phyloP scores from a whole-genome alignment of 352 stramenopile species.

The Globisporangium echinulatum region DNA sequence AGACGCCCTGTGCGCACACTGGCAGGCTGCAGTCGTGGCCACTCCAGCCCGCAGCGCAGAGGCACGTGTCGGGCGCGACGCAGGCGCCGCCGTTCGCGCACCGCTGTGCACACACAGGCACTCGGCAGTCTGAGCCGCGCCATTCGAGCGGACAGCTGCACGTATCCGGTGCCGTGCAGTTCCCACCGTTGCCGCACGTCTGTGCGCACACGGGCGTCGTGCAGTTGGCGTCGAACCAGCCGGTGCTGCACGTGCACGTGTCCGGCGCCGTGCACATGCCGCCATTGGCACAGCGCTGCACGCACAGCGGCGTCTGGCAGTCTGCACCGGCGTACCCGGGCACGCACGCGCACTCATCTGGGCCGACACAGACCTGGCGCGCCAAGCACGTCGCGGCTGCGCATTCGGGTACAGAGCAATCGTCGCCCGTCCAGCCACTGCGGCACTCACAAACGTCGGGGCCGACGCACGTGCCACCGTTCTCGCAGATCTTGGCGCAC shows the following conservation, averaged over 20 bases:
- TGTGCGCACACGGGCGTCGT: conserved; percentile 93
- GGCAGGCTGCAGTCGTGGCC: conserved; percentile 90
- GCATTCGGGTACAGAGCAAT: conserved; percentile 84
- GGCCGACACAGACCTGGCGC: conserved; percentile 88
- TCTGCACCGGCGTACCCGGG: conserved; percentile 82
- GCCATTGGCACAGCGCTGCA: conserved; percentile 86
- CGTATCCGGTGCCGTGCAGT: conserved; percentile 89
- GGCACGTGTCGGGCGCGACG: conserved; percentile 91
- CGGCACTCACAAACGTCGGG: conserved; percentile 85
- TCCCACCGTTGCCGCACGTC: conserved; percentile 95
- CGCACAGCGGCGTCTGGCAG: conserved; percentile 84
- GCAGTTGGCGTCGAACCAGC: conserved; percentile 97
- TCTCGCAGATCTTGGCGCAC: conserved; percentile 94
- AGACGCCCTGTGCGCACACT: conserved; percentile 92
- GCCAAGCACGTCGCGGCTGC: conserved; percentile 26
- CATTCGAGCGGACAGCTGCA: conserved; percentile 89
- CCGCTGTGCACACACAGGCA: conserved; percentile 83
- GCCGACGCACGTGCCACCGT: conserved; percentile 85
- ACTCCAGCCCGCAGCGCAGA: conserved; percentile 89
- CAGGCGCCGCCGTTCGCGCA: conserved; percentile 90
- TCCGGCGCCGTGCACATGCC: conserved; percentile 89
- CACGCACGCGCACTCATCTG: conserved; percentile 89
- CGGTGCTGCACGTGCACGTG: conserved; percentile 85
- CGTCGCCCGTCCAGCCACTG: conserved; percentile 85
- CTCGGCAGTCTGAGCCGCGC: conserved; percentile 88